Evolutionary conservation across 768 basidiomycete genomes (phyloP).

Genomic region (Leccinum olivaceopallidum): DNA sequence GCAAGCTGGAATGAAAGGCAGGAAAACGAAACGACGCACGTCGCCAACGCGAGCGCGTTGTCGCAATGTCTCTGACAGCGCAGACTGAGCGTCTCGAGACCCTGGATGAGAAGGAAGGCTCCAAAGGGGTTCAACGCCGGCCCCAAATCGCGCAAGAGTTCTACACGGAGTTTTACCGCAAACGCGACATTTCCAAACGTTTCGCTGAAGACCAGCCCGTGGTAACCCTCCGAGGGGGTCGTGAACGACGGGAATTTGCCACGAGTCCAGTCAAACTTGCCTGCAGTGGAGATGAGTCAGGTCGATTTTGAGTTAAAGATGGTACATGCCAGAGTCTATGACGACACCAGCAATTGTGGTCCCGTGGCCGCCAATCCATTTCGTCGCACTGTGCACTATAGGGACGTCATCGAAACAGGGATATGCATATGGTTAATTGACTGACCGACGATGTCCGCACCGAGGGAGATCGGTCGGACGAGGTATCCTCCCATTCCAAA

Average conservation of each 20-base stretch:
- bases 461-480: constrained; percentile 52
- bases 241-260: too few species aligned
- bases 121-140: constrained; percentile 54
- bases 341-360: constrained; percentile 66
- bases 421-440: background rate
- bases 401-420: background rate
- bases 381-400: constrained; percentile 57
- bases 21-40: constrained; percentile 19
- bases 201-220: too few species aligned
- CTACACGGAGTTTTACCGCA: constrained; percentile 51
- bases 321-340: constrained; percentile 51
- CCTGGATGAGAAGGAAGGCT: constrained; percentile 59
- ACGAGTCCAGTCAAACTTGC: too few species aligned
- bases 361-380: constrained; percentile 72
- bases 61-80: constrained; percentile 57
- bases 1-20: background rate
- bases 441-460: constrained; percentile 55
- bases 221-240: too few species aligned
- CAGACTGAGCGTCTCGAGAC: constrained; percentile 62
- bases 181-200: constrained; percentile 39
- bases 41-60: constrained; percentile 56
- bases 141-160: constrained; percentile 55
- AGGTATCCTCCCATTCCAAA: constrained; percentile 64
- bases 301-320: background rate
- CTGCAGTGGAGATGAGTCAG: background rate